phyloP scores from a whole-genome alignment of 2,329 filamentous ascomycete genomes.

The Colletotrichum ledebouriae region DNA sequence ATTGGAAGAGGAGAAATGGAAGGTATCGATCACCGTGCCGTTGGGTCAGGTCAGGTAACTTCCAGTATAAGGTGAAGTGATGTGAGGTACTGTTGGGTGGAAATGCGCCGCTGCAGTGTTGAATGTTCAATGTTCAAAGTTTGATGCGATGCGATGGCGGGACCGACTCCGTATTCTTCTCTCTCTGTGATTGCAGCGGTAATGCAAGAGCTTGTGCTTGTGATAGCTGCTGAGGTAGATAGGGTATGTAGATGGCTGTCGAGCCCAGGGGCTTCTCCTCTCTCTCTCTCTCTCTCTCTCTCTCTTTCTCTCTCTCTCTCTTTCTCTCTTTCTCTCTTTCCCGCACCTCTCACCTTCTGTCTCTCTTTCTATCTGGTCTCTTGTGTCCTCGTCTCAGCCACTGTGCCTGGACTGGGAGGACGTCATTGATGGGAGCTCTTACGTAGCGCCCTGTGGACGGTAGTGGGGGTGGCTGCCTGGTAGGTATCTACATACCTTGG shows the following conservation, averaged over 20 bases:
- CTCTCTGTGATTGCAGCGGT: not conserved
- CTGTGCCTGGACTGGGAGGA: constrained; percentile 19
- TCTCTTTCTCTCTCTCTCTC: not conserved
- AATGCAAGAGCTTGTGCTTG: no score
- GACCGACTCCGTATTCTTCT: constrained; percentile 5
- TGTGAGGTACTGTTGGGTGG: not conserved
- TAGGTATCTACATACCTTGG: no score
- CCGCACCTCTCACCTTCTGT: no score
- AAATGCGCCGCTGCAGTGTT: not conserved
- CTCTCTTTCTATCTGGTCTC: not conserved
- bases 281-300: no score
- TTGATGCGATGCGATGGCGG: constrained; percentile 19
- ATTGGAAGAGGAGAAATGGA: no score
- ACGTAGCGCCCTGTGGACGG: not conserved
- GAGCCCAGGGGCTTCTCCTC: not conserved
- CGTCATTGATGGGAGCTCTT: constrained; percentile 33
- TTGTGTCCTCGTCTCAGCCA: not conserved
- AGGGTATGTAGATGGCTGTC: not conserved
- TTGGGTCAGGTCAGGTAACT: not conserved
- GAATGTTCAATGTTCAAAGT: no score
- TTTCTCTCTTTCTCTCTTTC: not conserved
- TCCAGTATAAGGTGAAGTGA: not conserved
- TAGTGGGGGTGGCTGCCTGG: constrained; percentile 2
- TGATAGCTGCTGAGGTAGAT: no score
- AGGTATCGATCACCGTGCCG: not conserved